These are phyloP conservation scores for Vitis rotundifolia DNA, from an alignment of 164 flowering plant genomes.

Conservation along the genomic window DNA sequence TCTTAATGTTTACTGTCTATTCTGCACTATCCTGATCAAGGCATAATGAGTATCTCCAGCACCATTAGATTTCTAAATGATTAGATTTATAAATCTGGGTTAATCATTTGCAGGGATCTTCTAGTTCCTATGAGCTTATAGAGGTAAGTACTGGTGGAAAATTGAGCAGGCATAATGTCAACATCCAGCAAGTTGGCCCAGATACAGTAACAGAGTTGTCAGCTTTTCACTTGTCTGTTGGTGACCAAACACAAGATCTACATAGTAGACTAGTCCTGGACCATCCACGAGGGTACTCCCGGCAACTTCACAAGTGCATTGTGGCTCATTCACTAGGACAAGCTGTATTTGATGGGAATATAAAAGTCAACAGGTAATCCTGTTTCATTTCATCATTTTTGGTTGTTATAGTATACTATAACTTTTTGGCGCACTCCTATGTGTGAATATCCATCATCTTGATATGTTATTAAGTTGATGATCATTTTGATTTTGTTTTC, in stretches of 20 bases:
- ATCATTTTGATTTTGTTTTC: no score
- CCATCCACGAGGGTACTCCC: constrained; percentile 76
- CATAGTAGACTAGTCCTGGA: constrained; percentile 81
- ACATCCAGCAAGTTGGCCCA: constrained; percentile 79
- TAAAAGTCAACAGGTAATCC: constrained; percentile 81
- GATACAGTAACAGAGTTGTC: constrained; percentile 78
- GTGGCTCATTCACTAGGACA: constrained; percentile 79
- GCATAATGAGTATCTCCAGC: no score
- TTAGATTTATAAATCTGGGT: not conserved
- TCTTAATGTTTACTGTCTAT: no score
- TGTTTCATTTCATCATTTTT: not conserved
- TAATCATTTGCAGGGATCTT: constrained; percentile 49
- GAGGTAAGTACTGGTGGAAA: constrained; percentile 89
- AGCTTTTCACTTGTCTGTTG: constrained; percentile 60
- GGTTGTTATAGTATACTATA: not conserved
- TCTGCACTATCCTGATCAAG: no score
- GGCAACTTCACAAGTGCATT: constrained; percentile 93
- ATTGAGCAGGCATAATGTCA: constrained; percentile 86
- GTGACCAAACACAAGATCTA: constrained; percentile 80
- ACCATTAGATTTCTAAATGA: no score
- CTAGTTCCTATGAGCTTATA: constrained; percentile 65
- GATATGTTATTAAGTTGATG: no score
- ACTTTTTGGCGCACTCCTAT: no score
- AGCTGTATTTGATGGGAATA: constrained; percentile 89
- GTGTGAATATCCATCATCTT: no score